Evolutionary conservation across 768 basidiomycete species (phyloP), one percentile per base, ranked within the genome.

Genomic region (Amyloporia xantha): DNA sequence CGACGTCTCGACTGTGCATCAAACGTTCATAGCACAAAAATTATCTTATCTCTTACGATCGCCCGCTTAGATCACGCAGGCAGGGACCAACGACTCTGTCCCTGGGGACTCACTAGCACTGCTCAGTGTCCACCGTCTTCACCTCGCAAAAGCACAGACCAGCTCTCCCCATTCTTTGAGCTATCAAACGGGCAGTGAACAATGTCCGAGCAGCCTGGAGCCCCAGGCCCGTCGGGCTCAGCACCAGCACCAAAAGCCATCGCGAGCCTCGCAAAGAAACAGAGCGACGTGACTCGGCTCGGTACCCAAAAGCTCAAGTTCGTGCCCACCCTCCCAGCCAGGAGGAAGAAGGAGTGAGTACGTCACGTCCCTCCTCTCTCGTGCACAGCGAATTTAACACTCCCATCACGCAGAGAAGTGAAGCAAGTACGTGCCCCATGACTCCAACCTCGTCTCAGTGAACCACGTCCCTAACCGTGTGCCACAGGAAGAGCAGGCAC

Each of bases 281-380:
- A 69, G 45, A 64, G 73, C 40, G 85, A 88, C 66, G 78, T 84
- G 43, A 89, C 86, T 13, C 73, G 86, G 36, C 78, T 84, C 50
- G 85, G 86, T 38, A 74, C 82, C 1, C 81, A 59, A 50, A 90
- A 81, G 62, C 77, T 89, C 66, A 89, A 86, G 63, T 91, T 91
- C 56, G 79, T 84, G 6, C 88, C 88, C 0, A 85, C 82, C 5
- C 71, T 90, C 45, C 86, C 86, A 12, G 64, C 76, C n/a, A 71
- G 85, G 55, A 77, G 87, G 55, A 86, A 83, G 71, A 89, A 87
- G 71, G 84, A 86, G 82, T 87, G 68, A 72, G 81, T 76, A 54
- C 64, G 62, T 37, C 38, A 35, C n/a, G 17, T 20, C 25, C 24
- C 35, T 50, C 47, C 52, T 59, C 44, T 57, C 52, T 19, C 41